Evolutionary conservation across 371 early-diverging fungal species (phyloP), one percentile per base, ranked within the genome.

Genomic region (Syncephalastrum racemosum): DNA sequence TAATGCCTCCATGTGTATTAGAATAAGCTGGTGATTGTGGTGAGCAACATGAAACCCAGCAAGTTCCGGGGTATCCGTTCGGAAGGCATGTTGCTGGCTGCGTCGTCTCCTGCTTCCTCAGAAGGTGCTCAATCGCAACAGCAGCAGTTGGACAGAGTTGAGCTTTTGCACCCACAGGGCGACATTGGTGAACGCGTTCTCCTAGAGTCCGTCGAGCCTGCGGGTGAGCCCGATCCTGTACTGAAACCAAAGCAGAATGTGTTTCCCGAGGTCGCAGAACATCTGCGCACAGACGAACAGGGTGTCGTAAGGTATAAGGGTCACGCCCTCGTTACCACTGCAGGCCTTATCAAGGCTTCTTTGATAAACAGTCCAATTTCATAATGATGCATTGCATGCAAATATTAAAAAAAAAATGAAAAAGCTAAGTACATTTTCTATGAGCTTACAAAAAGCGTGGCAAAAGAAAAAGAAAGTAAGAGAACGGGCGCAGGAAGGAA

Each of bases 41-140:
- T 85, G 4, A 59, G 66, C 43, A 85, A 85, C 53, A 67, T 85
- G 72, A 86, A 86, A 56, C 80, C 86, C 10, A 77, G 81, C 39
- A 75, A 73, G 53, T 80, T 87, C 40, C 64, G 84, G 24, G 87
- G 87, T 0, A 75, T 85, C 0, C 53, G 73, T 43, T 85, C 85
- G 0, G 69, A 83, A 31, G 87, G 84, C 3, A 85, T 87, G 85
- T 50, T 87, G 16, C 55, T 87, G 1, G 80, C 81, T 50, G 83
- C 81, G 14, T 67, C 61, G n/a, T 40, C 14, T 41, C 36, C 36
- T 31, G 36, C 36, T 31, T 10, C 36, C 10, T 31, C 36, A 31
- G 36, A 27, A 1, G 27, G 27, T 7, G 27, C 27, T 27, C 6
- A 2, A 10, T 31, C 36, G 36, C 36, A 31, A 12, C 27, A 27